phyloP scores from a whole-genome alignment of 169 alveolate genomes.

The Plasmodium coatneyi region DNA sequence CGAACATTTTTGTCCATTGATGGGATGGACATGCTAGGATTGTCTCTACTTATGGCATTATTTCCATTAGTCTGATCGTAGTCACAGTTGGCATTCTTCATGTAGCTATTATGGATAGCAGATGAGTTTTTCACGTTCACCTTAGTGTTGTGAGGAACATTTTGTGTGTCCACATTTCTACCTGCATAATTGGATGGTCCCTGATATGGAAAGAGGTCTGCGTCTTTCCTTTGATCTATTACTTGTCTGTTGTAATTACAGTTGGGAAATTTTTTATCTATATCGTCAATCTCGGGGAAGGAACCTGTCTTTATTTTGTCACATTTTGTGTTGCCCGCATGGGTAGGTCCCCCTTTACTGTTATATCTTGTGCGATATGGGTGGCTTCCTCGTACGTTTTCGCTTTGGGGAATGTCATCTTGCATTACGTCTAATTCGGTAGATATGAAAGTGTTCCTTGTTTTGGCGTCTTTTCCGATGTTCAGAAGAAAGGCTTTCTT shows the following conservation, averaged over 20 bases:
- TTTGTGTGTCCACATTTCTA: background rate
- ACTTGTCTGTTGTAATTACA: slow-evolving; percentile 6
- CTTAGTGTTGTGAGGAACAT: background rate
- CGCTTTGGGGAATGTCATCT: background rate
- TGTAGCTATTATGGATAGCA: slow-evolving; percentile 16
- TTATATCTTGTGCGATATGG: background rate
- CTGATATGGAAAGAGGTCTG: background rate
- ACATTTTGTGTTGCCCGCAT: background rate
- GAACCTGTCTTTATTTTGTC: background rate
- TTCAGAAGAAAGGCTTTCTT: background rate
- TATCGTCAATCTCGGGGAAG: background rate
- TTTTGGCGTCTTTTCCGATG: background rate
- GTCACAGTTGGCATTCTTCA: background rate
- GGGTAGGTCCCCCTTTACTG: background rate
- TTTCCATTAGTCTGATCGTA: background rate
- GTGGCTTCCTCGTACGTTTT: background rate
- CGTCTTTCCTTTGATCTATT: background rate
- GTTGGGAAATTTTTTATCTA: background rate
- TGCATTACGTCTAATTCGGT: background rate
- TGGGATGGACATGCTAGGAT: background rate
- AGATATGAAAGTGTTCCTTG: background rate
- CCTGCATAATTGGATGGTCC: slow-evolving; percentile 4
- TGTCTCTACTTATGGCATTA: slow-evolving; percentile 1
- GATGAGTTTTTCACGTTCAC: background rate
- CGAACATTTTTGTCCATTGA: slow-evolving; percentile 48